Evolutionary conservation across 2,329 filamentous ascomycete species (phyloP), one percentile per base, ranked within the genome.

Genomic region (Colletotrichum tabaci): DNA sequence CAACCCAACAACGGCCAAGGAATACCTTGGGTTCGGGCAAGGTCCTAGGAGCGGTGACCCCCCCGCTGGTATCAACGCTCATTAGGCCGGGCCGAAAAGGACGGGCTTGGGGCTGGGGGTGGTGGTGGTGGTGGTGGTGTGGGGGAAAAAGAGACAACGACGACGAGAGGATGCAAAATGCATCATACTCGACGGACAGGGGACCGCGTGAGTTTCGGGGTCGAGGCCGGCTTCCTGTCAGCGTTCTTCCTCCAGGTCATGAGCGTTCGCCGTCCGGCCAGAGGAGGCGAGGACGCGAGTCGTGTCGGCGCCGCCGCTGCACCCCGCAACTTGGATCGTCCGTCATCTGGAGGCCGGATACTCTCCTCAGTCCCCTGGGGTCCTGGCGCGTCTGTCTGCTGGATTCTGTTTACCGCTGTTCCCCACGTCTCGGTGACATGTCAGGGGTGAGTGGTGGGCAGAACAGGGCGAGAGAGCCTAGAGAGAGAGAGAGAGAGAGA

Each of bases 81-180:
- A 30, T 58, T 60, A 67, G 52, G 52, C 49, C 68, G 68, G 68
- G 64, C 68, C 65, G 68, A 71, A 67, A 62, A 15, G 35, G 61
- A 23, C 26, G 53, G 61, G 3, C n/a, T 46, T 23, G 40, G n/a
- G 12, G 16, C 35, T 8, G 56, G 44, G 46, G 50, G 61, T n/a
- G 52, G 47, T 8, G 56, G 44, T 53, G 50, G 61, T n/a, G 26
- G 10, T 21, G 23, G 4, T 38, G 52, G 52, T 55, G 52, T 42
- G 47, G 42, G 47, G 35, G 64, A 38, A 38, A 38, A 35, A 35
- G 30, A 35, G 30, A 35, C 30, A 30, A 30, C 30, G 61, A 50
- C 16, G 61, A 23, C 44, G 52, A 23, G 18, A 56, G 44, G 21
- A 35, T 16, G 49, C 42, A 30, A 30, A 30, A 61, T 38, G 57